Conservation (phyloP, 164 flowering plant species). For the Sextonia rubra region DNA sequence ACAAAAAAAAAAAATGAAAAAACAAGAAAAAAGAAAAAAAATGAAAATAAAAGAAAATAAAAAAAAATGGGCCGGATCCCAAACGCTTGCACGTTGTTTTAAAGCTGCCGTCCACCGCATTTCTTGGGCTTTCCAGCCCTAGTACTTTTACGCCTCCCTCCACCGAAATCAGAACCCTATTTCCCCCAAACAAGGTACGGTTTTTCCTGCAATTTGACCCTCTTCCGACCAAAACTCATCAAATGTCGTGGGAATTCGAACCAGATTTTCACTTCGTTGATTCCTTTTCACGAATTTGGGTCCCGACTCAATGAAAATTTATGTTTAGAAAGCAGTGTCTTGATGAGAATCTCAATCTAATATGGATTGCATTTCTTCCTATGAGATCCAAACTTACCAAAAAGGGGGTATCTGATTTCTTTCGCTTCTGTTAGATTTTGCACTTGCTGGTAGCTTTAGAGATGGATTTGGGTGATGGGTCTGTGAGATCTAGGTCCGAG, state of each 20-base stretch:
- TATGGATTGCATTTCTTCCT: background rate
- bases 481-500: slow-evolving; percentile 3
- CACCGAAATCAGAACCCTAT: background rate
- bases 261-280: background rate
- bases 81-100: slow-evolving; percentile 11
- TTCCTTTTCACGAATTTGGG: background rate
- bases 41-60: too few relatives aligned
- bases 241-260: background rate
- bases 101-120: slow-evolving; percentile 16
- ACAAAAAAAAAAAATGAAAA: too few relatives aligned
- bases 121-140: slow-evolving; percentile 20
- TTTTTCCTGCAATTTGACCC: background rate
- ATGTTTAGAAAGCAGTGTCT: background rate
- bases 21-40: too few relatives aligned
- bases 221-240: background rate
- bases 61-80: too few relatives aligned
- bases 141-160: slow-evolving; percentile 8
- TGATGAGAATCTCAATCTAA: background rate
- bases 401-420: background rate
- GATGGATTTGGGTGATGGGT: slow-evolving; percentile 7
- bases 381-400: background rate
- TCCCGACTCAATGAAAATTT: background rate
- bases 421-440: background rate
- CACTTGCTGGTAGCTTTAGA: background rate
- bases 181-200: background rate